A percentile compares a stretch with the other conserved stretches of the same genome.
These are phyloP conservation scores for Luvunga scandens DNA, from an alignment of 345 rosid genomes.

Conservation along the genomic window DNA sequence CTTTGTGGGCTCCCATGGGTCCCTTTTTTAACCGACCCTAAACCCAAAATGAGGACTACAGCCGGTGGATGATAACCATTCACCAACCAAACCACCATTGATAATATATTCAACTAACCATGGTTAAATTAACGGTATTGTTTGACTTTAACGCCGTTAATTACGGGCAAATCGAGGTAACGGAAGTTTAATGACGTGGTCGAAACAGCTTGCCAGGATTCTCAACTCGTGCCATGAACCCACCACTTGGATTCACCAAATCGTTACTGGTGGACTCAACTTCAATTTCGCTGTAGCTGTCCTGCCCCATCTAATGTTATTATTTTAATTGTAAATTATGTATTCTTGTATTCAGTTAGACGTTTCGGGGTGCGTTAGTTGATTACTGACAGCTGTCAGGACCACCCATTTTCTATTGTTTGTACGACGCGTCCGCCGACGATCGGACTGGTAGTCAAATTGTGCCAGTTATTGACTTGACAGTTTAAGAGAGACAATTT, in stretches of 20 bases:
- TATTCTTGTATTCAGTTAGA: too few relatives aligned
- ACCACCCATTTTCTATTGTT: background rate
- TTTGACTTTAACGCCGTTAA: background rate
- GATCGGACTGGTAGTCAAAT: background rate
- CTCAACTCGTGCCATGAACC: background rate
- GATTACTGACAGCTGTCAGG: background rate
- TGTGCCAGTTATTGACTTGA: background rate
- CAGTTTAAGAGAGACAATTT: background rate
- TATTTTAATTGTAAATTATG: background rate
- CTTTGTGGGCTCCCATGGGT: background rate
- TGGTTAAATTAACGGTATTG: background rate
- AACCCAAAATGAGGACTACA: background rate
- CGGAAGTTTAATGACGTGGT: background rate
- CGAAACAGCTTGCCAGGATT: background rate
- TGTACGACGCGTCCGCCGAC: background rate
- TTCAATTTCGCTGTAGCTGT: background rate
- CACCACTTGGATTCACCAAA: slow-evolving; percentile 16
- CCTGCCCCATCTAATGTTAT: background rate
- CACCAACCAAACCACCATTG: slow-evolving; percentile 2
- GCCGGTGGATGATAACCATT: background rate
- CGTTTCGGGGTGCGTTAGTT: too few relatives aligned
- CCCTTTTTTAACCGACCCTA: background rate
- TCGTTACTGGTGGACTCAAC: background rate
- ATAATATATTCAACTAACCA: slow-evolving; percentile 1
- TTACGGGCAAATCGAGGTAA: background rate